Percentiles rank a stretch among this genome's conserved stretches.
Evolutionary conservation across 2,329 filamentous ascomycete species (phyloP).

Genomic region (Leptographium flavum): DNA sequence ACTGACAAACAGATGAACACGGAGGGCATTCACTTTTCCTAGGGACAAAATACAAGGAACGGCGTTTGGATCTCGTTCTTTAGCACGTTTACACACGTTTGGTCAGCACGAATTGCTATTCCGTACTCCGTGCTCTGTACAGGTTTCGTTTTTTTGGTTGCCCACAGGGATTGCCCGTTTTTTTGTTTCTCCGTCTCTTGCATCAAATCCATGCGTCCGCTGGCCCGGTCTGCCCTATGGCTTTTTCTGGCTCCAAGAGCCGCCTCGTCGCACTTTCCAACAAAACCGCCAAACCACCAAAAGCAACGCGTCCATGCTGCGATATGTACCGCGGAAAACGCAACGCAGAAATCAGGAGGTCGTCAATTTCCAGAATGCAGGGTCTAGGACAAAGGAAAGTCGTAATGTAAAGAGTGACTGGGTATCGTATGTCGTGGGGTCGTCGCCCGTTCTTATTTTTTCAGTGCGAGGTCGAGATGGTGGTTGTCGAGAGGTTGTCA

Average conservation of each 20-base stretch:
- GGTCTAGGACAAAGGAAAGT: constrained; percentile 8
- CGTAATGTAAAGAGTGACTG: constrained; percentile 6
- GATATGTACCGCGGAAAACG: neutral
- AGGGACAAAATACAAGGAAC: constrained; percentile 12
- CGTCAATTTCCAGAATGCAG: constrained; percentile 2
- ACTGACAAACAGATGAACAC: constrained; percentile 50
- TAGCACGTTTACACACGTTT: neutral
- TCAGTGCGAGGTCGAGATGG: no score
- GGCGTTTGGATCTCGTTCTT: neutral
- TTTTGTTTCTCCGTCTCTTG: neutral
- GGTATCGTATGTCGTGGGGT: neutral
- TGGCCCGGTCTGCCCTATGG: neutral
- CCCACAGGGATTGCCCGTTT: constrained; percentile 4
- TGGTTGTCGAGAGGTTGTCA: no score
- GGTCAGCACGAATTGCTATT: no score
- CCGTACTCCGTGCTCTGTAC: no score
- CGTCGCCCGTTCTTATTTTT: neutral
- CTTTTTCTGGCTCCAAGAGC: neutral
- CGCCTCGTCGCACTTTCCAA: no score
- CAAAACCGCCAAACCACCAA: neutral
- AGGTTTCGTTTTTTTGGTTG: constrained; percentile 3
- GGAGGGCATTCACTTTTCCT: constrained; percentile 85
- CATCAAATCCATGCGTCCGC: neutral
- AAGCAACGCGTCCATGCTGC: neutral
- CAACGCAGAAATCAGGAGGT: neutral